Percentiles rank a stretch among this genome's conserved stretches.
Conservation (phyloP, 2,329 filamentous ascomycete species). For the Cercospora citrullina region DNA sequence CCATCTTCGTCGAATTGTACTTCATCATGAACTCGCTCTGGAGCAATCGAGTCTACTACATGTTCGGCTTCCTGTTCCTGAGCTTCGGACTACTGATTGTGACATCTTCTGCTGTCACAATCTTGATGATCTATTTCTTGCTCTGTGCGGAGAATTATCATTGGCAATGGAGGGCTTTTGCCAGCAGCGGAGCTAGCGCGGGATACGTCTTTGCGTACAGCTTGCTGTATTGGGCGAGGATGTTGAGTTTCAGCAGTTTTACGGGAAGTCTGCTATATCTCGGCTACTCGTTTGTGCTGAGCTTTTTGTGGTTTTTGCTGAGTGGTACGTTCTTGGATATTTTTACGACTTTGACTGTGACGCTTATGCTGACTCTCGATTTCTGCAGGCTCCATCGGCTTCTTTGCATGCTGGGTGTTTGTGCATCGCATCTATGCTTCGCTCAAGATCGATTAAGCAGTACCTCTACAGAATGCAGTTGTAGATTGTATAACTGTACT, state of each 20-base stretch:
- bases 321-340: constrained; percentile 67
- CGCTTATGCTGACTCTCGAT: constrained; percentile 22
- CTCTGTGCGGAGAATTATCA: constrained; percentile 97
- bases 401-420: constrained; percentile 93
- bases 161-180: constrained; percentile 97
- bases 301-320: constrained; percentile 87
- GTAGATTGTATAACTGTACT: not conserved
- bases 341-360: not conserved
- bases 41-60: constrained; percentile 99
- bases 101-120: constrained; percentile 86
- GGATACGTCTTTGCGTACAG: constrained; percentile 91
- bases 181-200: constrained; percentile 85
- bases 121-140: constrained; percentile 93
- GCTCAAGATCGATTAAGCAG: constrained; percentile 88
- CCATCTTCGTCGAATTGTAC: constrained; percentile 97
- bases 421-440: constrained; percentile 90
- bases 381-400: constrained; percentile 80
- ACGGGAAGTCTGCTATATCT: constrained; percentile 88
- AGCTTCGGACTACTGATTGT: constrained; percentile 98
- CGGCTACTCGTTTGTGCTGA: constrained; percentile 86
- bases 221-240: constrained; percentile 85
- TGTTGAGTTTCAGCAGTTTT: constrained; percentile 79
- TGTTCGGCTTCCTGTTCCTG: constrained; percentile 98
- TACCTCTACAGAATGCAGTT: not conserved
- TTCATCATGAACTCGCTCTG: constrained; percentile 99